These are phyloP conservation scores for Eimeria sp. DNA, from an alignment of 169 alveolate genomes.

Conservation along the genomic window DNA sequence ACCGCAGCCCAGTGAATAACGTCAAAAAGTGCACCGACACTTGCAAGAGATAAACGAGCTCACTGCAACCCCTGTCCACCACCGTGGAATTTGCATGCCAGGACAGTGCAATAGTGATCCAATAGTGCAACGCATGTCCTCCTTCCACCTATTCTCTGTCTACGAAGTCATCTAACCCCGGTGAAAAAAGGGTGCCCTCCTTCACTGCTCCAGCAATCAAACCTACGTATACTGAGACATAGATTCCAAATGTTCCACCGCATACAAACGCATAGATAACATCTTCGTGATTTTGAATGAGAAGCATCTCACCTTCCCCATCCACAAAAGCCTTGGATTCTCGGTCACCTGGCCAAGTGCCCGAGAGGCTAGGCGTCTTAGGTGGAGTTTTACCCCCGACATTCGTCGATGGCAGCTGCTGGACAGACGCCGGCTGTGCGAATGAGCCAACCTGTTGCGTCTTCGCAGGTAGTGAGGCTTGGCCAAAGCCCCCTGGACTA, in stretches of 20 bases:
- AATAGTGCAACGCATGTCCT: not conserved
- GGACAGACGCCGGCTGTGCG: slow-evolving; percentile 19
- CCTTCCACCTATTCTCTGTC: not conserved
- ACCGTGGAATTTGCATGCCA: not conserved
- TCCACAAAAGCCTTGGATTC: slow-evolving; percentile 23
- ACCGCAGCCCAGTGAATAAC: not conserved
- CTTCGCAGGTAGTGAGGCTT: not conserved
- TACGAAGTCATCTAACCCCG: not conserved
- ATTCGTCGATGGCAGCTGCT: slow-evolving; percentile 15
- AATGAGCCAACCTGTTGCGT: not conserved
- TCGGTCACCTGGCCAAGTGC: not conserved
- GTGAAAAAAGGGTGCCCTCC: not conserved
- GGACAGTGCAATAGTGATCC: not conserved
- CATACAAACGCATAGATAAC: not conserved
- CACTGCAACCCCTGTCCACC: not conserved
- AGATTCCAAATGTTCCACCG: not conserved
- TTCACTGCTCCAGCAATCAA: not conserved
- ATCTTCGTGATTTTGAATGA: not conserved
- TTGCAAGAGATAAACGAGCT: not conserved
- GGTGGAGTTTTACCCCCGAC: slow-evolving; percentile 8
- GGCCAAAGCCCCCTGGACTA: not conserved
- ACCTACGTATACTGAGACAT: not conserved
- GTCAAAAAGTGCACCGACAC: not conserved
- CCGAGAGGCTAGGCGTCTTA: slow-evolving; percentile 13
- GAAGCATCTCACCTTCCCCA: slow-evolving; percentile 14